Evolutionary conservation across 371 early-diverging fungal genomes (phyloP), one percentile per base, ranked within the genome.

Genomic region (Umbelopsis sp.): DNA sequence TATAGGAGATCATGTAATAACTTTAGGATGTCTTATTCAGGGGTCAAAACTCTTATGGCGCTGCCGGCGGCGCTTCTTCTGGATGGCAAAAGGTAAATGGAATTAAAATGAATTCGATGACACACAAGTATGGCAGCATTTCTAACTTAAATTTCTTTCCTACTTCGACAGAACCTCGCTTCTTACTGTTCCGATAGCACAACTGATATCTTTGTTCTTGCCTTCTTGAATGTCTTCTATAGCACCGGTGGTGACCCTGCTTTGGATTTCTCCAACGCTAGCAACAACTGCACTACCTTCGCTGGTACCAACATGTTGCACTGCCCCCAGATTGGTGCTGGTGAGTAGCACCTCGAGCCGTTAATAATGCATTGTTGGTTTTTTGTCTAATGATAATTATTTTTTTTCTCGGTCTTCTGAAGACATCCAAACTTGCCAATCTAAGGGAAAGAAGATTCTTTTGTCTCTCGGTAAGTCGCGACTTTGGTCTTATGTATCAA

Each of bases 371-470:
- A 41, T 41, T 1, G 1, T 1, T 41, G 29, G 3, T 3, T 41
- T 7, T 41, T 8, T 22, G 6, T 20, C 67, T 37, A 37, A 18
- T 10, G 9, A 29, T 22, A 45, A 50, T 32, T 38, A 10, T 20
- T 32, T 18, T 50, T 2, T 38, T 66, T 63, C 20, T 22, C 63
- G 11, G 11, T 12, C 20, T 11, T 45, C 65, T 29, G 1, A 29
- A 64, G 92, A 90, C 67, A 88, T 92, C 62, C 81, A 86, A 66
- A 74, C 73, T 38, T 91, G 92, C 64, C 93, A 93, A 70, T 44
- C 72, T 9, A 70, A 79, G 52, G 92, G 92, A 29, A 87, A 87
- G 67, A 86, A 81, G 16, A 72, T 93, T 0, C 53, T 91, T 48
- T 71, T 93, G 18, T 87, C 89, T 45, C 78, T 93, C 64, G 92